Conservation (phyloP, 768 basidiomycete species). For the Hortiboletus flavorubellus region DNA sequence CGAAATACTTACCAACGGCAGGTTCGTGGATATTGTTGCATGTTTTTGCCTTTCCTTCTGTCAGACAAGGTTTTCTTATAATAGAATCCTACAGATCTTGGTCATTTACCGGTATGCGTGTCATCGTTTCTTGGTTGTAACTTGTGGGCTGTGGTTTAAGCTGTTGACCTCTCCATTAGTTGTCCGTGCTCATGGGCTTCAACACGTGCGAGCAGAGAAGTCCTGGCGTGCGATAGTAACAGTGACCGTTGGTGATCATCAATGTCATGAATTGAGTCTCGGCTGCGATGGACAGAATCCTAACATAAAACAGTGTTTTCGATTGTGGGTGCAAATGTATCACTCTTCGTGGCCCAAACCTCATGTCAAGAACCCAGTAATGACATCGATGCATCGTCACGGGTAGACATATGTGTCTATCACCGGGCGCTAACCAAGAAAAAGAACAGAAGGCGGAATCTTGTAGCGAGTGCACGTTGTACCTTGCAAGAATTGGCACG, state of each 20-base stretch:
- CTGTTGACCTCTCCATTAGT: constrained; percentile 22
- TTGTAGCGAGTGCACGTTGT: constrained; percentile 51
- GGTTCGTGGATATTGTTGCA: no score
- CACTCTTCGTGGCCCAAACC: background rate
- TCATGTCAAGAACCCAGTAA: constrained; percentile 31
- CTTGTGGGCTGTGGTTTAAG: no score
- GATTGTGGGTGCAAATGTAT: constrained; percentile 42
- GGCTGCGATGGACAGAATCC: constrained; percentile 71
- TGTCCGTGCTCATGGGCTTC: constrained; percentile 38
- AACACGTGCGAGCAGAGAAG: constrained; percentile 51
- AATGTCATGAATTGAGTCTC: constrained; percentile 53
- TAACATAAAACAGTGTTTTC: constrained; percentile 53
- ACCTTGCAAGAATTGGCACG: constrained; percentile 52
- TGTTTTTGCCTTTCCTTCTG: no score
- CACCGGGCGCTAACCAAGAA: constrained; percentile 60
- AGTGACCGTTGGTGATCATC: constrained; percentile 50
- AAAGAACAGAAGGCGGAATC: constrained; percentile 51
- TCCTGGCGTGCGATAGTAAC: constrained; percentile 67
- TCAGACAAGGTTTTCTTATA: no score
- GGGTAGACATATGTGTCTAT: constrained; percentile 54
- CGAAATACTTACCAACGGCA: no score
- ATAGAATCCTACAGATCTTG: constrained; percentile 1
- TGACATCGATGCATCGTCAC: constrained; percentile 37
- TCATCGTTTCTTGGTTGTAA: no score
- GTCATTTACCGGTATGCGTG: constrained; percentile 12